phyloP scores from a whole-genome alignment of 148 eudicot species.

The Gaultheria prostrata region DNA sequence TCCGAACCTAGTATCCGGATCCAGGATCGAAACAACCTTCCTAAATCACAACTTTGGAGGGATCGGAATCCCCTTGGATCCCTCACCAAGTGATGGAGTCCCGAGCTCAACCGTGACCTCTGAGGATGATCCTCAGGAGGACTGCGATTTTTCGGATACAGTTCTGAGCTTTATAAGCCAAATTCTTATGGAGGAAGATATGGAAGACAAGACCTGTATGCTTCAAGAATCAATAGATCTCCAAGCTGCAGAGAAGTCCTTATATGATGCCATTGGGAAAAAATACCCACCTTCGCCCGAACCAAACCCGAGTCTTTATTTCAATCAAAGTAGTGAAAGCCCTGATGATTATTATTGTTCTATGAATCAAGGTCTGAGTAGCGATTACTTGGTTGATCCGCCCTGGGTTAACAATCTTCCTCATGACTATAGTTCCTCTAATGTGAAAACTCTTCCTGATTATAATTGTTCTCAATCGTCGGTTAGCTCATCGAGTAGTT shows the following conservation, averaged over 20 bases:
- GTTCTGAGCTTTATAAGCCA: slow-evolving; percentile 64
- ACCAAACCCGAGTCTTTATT: slow-evolving; percentile 14
- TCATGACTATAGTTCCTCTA: slow-evolving; percentile 17
- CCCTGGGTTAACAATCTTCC: slow-evolving; percentile 24
- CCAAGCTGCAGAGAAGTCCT: slow-evolving; percentile 65
- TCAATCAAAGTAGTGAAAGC: slow-evolving; percentile 23
- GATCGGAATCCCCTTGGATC: slow-evolving; percentile 3
- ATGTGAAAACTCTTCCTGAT: slow-evolving; percentile 3
- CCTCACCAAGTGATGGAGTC: background rate
- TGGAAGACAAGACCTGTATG: slow-evolving; percentile 66
- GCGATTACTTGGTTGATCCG: slow-evolving; percentile 35
- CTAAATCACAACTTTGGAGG: slow-evolving; percentile 10
- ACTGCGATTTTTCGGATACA: slow-evolving; percentile 63
- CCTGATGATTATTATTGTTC: slow-evolving; percentile 17
- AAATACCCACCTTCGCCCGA: slow-evolving; percentile 50
- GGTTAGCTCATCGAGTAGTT: slow-evolving; percentile 27
- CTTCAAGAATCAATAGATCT: slow-evolving; percentile 69
- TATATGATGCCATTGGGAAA: slow-evolving; percentile 60
- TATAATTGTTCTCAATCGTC: slow-evolving; percentile 19
- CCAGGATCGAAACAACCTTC: slow-evolving; percentile 9
- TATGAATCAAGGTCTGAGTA: slow-evolving; percentile 16
- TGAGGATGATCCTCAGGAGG: slow-evolving; percentile 47
- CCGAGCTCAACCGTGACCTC: slow-evolving; percentile 20
- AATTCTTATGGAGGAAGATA: slow-evolving; percentile 81
- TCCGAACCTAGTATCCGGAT: slow-evolving; percentile 10